Percentiles rank a stretch among this genome's conserved stretches.
Evolutionary conservation across 208 protist species (phyloP).

Genomic region (Crithidia brevicula): DNA sequence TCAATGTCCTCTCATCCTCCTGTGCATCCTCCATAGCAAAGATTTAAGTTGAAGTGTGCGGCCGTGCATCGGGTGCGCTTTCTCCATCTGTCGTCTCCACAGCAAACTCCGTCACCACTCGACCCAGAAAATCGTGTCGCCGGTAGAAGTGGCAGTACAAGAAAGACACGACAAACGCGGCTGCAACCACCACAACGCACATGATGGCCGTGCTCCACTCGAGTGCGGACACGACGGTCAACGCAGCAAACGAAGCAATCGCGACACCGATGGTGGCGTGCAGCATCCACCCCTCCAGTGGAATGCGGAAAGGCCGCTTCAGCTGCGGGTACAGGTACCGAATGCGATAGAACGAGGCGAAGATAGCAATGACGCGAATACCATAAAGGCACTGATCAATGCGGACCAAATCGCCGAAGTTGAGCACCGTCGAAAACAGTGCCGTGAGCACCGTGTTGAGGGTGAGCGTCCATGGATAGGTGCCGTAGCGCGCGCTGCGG

Average conservation of each 20-base stretch:
- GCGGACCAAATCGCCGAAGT: conserved; percentile 73
- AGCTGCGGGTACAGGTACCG: conserved; percentile 68
- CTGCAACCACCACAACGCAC: conserved; percentile 40
- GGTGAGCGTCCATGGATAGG: conserved; percentile 75
- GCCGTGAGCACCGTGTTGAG: conserved; percentile 69
- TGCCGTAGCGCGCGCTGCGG: conserved; percentile 69
- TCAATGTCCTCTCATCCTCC: neutral
- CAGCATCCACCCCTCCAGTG: conserved; percentile 47
- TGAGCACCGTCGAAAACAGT: conserved; percentile 58
- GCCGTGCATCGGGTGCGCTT: no score
- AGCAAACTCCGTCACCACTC: conserved; percentile 55
- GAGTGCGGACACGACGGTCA: conserved; percentile 55
- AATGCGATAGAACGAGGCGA: conserved; percentile 66
- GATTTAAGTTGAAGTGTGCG: no score
- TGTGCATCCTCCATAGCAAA: no score
- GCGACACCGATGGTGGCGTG: conserved; percentile 51
- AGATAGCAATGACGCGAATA: conserved; percentile 61
- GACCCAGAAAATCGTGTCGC: conserved; percentile 60
- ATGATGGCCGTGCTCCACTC: conserved; percentile 45
- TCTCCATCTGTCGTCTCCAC: neutral
- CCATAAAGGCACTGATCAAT: conserved; percentile 81
- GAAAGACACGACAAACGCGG: conserved; percentile 33
- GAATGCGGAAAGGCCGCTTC: conserved; percentile 62
- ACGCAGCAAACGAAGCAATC: conserved; percentile 38
- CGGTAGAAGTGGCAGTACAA: conserved; percentile 57